Evolutionary conservation across 345 rosid genomes (phyloP), one percentile per base, ranked within the genome.

Genomic region (Populus davidiana): DNA sequence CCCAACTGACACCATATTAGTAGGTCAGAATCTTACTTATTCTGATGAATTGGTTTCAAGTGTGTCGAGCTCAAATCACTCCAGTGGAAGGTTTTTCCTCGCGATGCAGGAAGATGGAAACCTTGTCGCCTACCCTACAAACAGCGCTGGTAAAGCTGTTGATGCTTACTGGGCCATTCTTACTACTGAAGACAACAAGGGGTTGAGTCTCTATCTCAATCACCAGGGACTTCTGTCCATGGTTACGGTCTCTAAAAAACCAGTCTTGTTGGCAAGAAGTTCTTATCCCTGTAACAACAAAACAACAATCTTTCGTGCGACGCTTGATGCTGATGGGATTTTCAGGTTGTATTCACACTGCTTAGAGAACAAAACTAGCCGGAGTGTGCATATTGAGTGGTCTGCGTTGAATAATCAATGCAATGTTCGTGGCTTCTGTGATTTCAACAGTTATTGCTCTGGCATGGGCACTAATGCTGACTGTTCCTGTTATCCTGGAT

Each of bases 101-200:
- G 27, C 27, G 27, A 27, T 27, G 1, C 27, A 27, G 27, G 27
- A 27, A 27, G 1, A 27, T 27, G 27, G 27, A 27, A 27, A 27
- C 1, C 27, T 27, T 27, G 27, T 27, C 27, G 27, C 27, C 27
- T 27, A 27, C 27, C 27, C 27, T 25, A 25, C 27, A 25, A 25
- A 25, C 27, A 25, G 27, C 27, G 27, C 27, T 27, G 0, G 2
- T 21, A 47, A n/a, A 47, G 17, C 68, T 12, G 29, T 52, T 9
- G 64, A 76, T 78, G n/a, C 85, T 70, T 86, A 83, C 64, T 79
- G 70, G 82, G 0, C 20, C n/a, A n/a, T n/a, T n/a, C n/a, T n/a
- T n/a, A n/a, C n/a, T n/a, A n/a, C n/a, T n/a, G n/a, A n/a, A n/a
- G n/a, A n/a, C n/a, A n/a, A n/a, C n/a, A n/a, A n/a, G 1, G 1